Evolutionary conservation across 2,329 filamentous ascomycete genomes (phyloP).

Genomic region (Apiospora hydei): DNA sequence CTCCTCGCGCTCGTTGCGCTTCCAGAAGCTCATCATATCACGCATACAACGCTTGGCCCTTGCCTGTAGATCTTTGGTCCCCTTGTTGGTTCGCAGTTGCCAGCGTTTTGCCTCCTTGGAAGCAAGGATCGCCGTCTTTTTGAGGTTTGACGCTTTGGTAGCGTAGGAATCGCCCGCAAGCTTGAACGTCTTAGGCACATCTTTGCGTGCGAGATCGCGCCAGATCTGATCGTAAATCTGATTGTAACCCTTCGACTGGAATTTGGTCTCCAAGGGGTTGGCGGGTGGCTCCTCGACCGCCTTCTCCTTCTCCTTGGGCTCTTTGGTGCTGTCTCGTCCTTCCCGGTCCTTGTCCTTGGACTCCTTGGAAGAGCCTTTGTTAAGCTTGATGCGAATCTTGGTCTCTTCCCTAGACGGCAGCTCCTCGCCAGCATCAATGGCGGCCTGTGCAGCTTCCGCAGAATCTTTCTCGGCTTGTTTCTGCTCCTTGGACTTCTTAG

Average conservation of each 20-base stretch:
- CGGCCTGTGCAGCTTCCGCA: slow-evolving; percentile 87
- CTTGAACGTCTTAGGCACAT: slow-evolving; percentile 90
- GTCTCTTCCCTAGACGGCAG: slow-evolving; percentile 66
- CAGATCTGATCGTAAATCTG: slow-evolving; percentile 98
- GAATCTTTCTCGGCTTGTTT: slow-evolving; percentile 83
- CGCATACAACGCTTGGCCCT: slow-evolving; percentile 98
- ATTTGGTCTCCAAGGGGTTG: slow-evolving; percentile 66
- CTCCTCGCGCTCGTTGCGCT: slow-evolving; percentile 96
- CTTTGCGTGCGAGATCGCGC: slow-evolving; percentile 92
- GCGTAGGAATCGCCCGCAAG: slow-evolving; percentile 85
- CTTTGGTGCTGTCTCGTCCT: slow-evolving; percentile 34
- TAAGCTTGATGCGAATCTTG: slow-evolving; percentile 70
- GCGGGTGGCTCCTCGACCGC: slow-evolving; percentile 42
- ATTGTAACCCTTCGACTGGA: slow-evolving; percentile 91
- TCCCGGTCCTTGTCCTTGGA: slow-evolving; percentile 50
- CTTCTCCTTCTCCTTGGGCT: slow-evolving; percentile 51
- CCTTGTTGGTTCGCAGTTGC: slow-evolving; percentile 98
- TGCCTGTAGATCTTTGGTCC: slow-evolving; percentile 95
- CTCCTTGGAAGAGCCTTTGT: slow-evolving; percentile 52
- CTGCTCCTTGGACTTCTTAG: slow-evolving; percentile 90
- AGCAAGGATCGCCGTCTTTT: slow-evolving; percentile 95
- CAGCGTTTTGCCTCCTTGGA: slow-evolving; percentile 97
- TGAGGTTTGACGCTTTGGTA: slow-evolving; percentile 92
- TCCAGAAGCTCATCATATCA: slow-evolving; percentile 99
- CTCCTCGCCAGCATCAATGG: slow-evolving; percentile 79